These are phyloP conservation scores for Triangularia setosa DNA, from an alignment of 2,329 filamentous ascomycete genomes.

Conservation along the genomic window DNA sequence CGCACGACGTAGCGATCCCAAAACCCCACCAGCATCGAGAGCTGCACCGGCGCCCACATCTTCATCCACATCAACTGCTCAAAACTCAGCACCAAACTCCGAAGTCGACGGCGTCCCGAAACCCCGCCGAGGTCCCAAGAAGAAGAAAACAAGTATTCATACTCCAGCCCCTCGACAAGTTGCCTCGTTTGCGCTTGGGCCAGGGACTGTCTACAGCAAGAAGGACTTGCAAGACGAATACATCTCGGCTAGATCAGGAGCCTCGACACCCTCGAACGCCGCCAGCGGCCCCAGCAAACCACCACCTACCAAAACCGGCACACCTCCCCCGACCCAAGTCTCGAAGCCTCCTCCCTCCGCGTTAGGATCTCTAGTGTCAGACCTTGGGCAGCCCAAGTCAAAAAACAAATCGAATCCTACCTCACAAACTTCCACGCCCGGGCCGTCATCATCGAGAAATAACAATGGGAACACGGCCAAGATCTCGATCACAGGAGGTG, in stretches of 20 bases:
- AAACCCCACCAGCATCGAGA: slow-evolving; percentile 13
- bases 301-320: slow-evolving; percentile 46
- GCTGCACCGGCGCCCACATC: not conserved
- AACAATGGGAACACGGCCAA: slow-evolving; percentile 53
- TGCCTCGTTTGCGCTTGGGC: slow-evolving; percentile 59
- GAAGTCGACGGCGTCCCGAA: slow-evolving; percentile 46
- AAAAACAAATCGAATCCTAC: slow-evolving; percentile 53
- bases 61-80: slow-evolving; percentile 15
- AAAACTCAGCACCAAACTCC: slow-evolving; percentile 24
- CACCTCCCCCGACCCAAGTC: slow-evolving; percentile 34
- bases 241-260: slow-evolving; percentile 50
- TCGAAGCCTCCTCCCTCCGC: slow-evolving; percentile 62
- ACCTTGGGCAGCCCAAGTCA: slow-evolving; percentile 47
- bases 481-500: slow-evolving; percentile 69
- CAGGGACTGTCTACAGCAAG: slow-evolving; percentile 71
- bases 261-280: slow-evolving; percentile 37
- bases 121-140: slow-evolving; percentile 47
- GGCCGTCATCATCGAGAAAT: slow-evolving; percentile 41
- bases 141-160: slow-evolving; percentile 59
- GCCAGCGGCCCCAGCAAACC: slow-evolving; percentile 37
- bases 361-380: slow-evolving; percentile 76
- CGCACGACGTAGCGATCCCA: slow-evolving; percentile 51
- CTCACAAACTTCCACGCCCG: slow-evolving; percentile 50
- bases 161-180: slow-evolving; percentile 60
- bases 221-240: slow-evolving; percentile 68